Evolutionary conservation across 176 grass and related monocot species (phyloP).

Genomic region (Carex myosuroides): DNA sequence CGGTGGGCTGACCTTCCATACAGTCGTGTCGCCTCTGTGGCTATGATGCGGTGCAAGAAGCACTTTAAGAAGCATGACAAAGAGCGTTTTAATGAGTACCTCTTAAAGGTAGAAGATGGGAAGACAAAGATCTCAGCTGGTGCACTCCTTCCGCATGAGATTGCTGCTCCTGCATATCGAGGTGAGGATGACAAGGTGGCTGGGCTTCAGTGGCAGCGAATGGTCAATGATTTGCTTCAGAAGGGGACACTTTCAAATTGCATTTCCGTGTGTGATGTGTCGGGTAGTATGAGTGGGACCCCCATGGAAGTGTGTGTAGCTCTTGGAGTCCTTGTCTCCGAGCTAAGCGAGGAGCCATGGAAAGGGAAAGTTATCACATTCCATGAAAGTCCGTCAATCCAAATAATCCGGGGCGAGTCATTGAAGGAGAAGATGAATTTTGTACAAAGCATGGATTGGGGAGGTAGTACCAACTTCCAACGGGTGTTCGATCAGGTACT

Average conservation of each 20-base stretch:
- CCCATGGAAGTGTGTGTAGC: conserved; percentile 43
- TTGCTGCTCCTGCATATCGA: neutral
- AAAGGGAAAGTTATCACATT: conserved; percentile 60
- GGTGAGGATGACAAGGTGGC: conserved; percentile 36
- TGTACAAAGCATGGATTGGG: conserved; percentile 27
- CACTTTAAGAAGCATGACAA: conserved; percentile 47
- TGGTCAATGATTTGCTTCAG: conserved; percentile 25
- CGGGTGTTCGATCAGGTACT: conserved; percentile 44
- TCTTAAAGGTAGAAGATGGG: conserved; percentile 27
- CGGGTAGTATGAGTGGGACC: conserved; percentile 18
- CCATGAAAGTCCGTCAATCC: conserved; percentile 30
- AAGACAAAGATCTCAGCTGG: conserved; percentile 34
- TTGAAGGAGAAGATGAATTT: conserved; percentile 47
- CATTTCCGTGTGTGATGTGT: conserved; percentile 67
- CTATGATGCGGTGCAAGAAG: conserved; percentile 41
- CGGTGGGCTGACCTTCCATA: conserved; percentile 33
- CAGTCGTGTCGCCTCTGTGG: conserved; percentile 46
- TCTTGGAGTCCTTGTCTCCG: conserved; percentile 55
- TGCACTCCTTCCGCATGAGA: conserved; percentile 46
- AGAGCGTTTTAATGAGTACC: conserved; percentile 20
- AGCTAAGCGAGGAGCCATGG: conserved; percentile 63
- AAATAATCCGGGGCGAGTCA: conserved; percentile 33
- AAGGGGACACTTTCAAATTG: conserved; percentile 43
- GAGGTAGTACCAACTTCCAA: conserved; percentile 45
- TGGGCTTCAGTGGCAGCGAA: conserved; percentile 41